Conservation (phyloP, 176 grass and related monocot genomes). For the Bromus sterilis region DNA sequence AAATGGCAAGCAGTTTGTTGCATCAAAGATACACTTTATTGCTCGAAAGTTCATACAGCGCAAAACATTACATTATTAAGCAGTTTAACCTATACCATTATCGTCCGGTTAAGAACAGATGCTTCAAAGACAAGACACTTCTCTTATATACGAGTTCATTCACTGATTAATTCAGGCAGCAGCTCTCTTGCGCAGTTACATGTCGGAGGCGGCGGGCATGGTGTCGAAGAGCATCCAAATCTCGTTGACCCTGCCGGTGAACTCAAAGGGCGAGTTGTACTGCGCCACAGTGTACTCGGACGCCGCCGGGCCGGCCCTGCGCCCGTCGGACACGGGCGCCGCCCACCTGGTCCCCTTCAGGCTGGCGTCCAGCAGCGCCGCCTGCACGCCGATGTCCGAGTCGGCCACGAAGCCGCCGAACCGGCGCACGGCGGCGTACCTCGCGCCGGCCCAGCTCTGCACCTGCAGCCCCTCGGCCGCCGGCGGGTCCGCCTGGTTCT, state of each 20-base stretch:
- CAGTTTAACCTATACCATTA: neutral
- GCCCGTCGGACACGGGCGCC: constrained; percentile 36
- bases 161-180: neutral
- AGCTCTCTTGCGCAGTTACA: neutral
- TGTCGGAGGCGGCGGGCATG: neutral
- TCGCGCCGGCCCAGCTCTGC: constrained; percentile 40
- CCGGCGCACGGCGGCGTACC: constrained; percentile 60
- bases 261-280: constrained; percentile 96
- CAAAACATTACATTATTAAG: neutral
- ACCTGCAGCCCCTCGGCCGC: constrained; percentile 54
- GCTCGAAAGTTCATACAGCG: neutral
- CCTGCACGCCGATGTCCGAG: constrained; percentile 44
- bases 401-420: constrained; percentile 77
- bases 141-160: neutral
- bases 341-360: constrained; percentile 72
- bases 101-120: neutral
- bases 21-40: neutral
- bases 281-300: constrained; percentile 78
- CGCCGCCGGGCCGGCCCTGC: constrained; percentile 10
- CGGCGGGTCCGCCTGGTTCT: constrained; percentile 73
- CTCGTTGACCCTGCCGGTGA: constrained; percentile 83
- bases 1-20: neutral
- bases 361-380: constrained; percentile 54
- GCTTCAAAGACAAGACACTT: neutral
- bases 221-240: constrained; percentile 79